phyloP scores from a whole-genome alignment of 2,329 filamentous ascomycete species.

The Parafenestella ontariensis region DNA sequence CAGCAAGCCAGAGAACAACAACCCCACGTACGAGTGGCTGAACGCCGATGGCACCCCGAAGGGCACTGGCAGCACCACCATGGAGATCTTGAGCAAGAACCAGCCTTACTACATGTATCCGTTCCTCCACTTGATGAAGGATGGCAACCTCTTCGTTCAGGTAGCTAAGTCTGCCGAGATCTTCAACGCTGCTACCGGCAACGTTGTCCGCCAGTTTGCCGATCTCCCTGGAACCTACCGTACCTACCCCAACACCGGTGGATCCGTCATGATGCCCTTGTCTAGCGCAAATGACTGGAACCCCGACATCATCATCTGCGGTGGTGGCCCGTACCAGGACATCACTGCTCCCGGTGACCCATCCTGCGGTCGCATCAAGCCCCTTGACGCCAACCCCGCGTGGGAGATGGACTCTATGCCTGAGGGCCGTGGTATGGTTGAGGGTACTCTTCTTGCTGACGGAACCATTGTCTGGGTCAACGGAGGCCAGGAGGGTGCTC shows the following conservation, averaged over 20 bases:
- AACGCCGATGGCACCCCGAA: conserved; percentile 55
- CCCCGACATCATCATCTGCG: conserved; percentile 64
- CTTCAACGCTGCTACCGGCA: conserved; percentile 59
- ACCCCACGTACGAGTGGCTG: conserved; percentile 69
- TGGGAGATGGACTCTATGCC: conserved; percentile 69
- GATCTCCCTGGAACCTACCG: conserved; percentile 64
- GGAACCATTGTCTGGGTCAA: conserved; percentile 70
- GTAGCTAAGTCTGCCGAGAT: conserved; percentile 63
- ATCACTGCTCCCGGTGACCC: conserved; percentile 65
- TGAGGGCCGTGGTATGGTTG: conserved; percentile 66
- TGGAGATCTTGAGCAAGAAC: conserved; percentile 64
- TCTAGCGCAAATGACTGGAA: conserved; percentile 60
- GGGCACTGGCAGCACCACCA: conserved; percentile 56
- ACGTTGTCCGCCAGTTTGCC: conserved; percentile 56
- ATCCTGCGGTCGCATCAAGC: conserved; percentile 64
- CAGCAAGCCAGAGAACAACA: conserved; percentile 63
- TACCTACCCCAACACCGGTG: conserved; percentile 68
- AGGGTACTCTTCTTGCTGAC: conserved; percentile 65
- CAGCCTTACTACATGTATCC: conserved; percentile 72
- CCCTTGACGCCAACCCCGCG: conserved; percentile 55
- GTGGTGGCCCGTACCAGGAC: conserved; percentile 67
- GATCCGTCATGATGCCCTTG: conserved; percentile 63
- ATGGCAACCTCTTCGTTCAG: conserved; percentile 65
- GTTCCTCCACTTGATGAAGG: conserved; percentile 65
- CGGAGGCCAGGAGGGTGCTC: conserved; percentile 63